Evolutionary conservation across 2,329 filamentous ascomycete species (phyloP), one percentile per base, ranked within the genome.

Genomic region (Emergomyces orientalis): DNA sequence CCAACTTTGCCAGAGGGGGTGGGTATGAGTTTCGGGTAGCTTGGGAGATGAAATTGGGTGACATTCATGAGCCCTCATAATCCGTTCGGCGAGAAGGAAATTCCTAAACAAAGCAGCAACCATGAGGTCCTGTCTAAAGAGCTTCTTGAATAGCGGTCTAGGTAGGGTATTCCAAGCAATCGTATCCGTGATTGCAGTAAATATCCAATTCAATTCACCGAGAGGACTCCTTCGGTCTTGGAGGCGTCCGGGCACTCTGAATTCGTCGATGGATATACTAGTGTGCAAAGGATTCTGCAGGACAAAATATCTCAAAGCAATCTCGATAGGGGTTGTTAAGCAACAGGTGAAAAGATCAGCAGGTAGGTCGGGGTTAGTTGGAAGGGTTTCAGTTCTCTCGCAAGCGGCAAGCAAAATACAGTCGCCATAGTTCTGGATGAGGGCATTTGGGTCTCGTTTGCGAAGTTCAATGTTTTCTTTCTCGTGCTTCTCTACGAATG

Each of bases 161-260:
- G 92, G 90, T 3, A 99, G 79, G 5, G 91, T 95, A 39, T 96
- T 97, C 94, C 94, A 99, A 0, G 94, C 94, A 70, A 99, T 99
- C 1, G 93, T 97, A 73, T 99, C 94, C 0, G 94, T 99, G 67
- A 99, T 97, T 62, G 94, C 94, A 0, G 94, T 99, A 72, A 99
- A 97, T 43, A 99, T 99, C 94, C 94, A 99, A 72, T 99, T 99
- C 17, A 99, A 81, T 77, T 99, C 94, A 65, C 94, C 94, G 41
- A 99, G 82, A 9, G 94, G 94, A 59, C 94, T 97, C 71, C 94
- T 84, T 64, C 94, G 85, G 76, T 99, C 94, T 72, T 96, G 93
- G 51, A 97, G 84, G 65, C 91, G 87, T 41, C 94, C 94, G 2
- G 93, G 92, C 22, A 99, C 88, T 74, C 91, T 89, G 51, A 93